A percentile compares a stretch with the other conserved stretches of the same genome.
These are phyloP conservation scores for Begonia loranthoides DNA, from an alignment of 306 rosid genomes.

Conservation along the genomic window DNA sequence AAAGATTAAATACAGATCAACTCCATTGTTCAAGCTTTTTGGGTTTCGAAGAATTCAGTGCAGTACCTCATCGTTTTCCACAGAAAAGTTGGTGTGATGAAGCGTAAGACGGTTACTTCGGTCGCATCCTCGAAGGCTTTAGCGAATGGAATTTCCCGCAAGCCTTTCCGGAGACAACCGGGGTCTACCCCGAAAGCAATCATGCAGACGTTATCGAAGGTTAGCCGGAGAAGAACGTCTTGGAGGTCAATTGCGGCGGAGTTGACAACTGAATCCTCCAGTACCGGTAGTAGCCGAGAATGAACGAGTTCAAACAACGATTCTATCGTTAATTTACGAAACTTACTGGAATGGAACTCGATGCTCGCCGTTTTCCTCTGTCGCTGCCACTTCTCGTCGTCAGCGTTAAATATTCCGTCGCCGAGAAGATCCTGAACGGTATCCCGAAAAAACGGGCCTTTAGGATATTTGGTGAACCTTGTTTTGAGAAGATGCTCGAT, in stretches of 20 bases:
- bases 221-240: conserved; percentile 59
- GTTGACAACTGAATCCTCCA: conserved; percentile 25
- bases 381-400: conserved; percentile 60
- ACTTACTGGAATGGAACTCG: conserved; percentile 75
- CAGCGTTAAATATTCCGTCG: conserved; percentile 68
- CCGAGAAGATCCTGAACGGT: conserved; percentile 64
- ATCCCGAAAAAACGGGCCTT: conserved; percentile 63
- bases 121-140: conserved; percentile 87
- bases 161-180: conserved; percentile 44
- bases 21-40: too few species aligned
- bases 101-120: conserved; percentile 54
- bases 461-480: conserved; percentile 53
- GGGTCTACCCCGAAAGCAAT: conserved; percentile 93
- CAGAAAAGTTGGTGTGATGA: conserved; percentile 38
- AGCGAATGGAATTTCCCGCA: conserved; percentile 66
- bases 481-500: conserved; percentile 79
- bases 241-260: conserved; percentile 40
- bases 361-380: conserved; percentile 84
- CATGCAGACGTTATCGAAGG: conserved; percentile 87
- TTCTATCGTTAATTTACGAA: conserved; percentile 41
- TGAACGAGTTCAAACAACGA: conserved; percentile 64
- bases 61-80: conserved; percentile 63
- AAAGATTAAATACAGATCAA: background rate
- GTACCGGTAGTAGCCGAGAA: conserved; percentile 38
- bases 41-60: too few species aligned